Base-by-base conservation (phyloP, 2,329 filamentous ascomycete genomes). In the Aspergillus niger region DNA sequence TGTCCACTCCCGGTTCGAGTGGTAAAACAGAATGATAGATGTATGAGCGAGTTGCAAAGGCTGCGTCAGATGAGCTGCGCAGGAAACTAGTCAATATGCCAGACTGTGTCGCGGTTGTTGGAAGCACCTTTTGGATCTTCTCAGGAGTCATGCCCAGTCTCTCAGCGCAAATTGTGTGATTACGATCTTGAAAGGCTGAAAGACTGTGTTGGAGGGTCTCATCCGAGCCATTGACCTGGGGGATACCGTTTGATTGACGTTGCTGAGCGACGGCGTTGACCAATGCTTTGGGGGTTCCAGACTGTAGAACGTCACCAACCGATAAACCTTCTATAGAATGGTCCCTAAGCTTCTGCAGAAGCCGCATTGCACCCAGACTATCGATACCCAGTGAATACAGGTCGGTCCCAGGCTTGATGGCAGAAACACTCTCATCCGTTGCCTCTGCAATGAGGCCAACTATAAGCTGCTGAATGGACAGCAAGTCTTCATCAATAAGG, bases 21-120 rank as follows among this genome's bases (percentile, higher is more conserved):
- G 59, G 59, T 39, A 75, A 59, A 2, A 73, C 65, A 1, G 72
- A 67, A 57, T 74, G 70, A 58, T 72, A 71, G n/a, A 75, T 70
- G 50, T 75, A 74, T 3, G 71, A 74, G 28, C 65, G 67, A 20
- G 56, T 64, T 2, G 58, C 43, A 15, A 58, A 66, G 0, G 59
- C 47, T 13, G 47, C 39, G 44, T 67, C 61, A 0, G 63, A 58
- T 10, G 59, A 66, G 47, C 65, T 69, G 5, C 69, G 67, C 8
- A 72, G 47, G 50, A 76, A 74, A 56, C 74, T 77, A 5, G 74
- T 63, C 8, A 75, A 65, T 65, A 76, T 68, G 56, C 74, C 73
- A 47, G 73, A 76, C 53, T 76, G 73, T 2, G 71, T 74, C 47
- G 65, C 69, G 2, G 74, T 77, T 8, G 73, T 68, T 3, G 74